These are phyloP conservation scores for Phytophthora ramorum DNA, from an alignment of 352 stramenopile species.

Conservation along the genomic window DNA sequence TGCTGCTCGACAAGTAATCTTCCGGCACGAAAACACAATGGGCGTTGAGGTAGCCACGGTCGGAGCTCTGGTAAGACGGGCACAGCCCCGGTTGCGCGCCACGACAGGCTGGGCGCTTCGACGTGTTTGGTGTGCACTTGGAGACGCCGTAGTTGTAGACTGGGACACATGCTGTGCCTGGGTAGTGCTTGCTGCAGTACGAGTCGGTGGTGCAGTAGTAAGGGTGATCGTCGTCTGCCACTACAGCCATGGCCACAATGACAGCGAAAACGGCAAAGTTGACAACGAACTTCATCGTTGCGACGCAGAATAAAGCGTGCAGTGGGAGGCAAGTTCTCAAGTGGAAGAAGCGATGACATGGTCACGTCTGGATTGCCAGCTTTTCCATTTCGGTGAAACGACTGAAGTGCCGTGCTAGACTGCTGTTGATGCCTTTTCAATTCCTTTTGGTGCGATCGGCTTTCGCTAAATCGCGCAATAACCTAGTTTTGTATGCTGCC, in stretches of 20 bases:
- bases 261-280: constrained; percentile 33
- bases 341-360: background rate
- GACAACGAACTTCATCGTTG: constrained; percentile 40
- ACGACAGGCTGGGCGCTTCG: constrained; percentile 74
- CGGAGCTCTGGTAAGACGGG: constrained; percentile 77
- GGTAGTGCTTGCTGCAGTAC: constrained; percentile 73
- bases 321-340: constrained; percentile 7
- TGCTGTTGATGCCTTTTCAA: too few species aligned
- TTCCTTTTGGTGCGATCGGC: too few species aligned
- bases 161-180: constrained; percentile 76
- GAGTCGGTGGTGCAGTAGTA: constrained; percentile 74
- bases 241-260: constrained; percentile 12
- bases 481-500: background rate
- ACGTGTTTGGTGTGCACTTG: constrained; percentile 88
- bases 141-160: constrained; percentile 80
- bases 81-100: constrained; percentile 77
- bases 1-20: constrained; percentile 39
- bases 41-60: constrained; percentile 80
- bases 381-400: too few species aligned
- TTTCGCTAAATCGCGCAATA: too few species aligned
- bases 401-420: too few species aligned
- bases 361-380: too few species aligned
- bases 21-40: constrained; percentile 86
- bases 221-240: constrained; percentile 26
- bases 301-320: background rate